A percentile compares a stretch with the other conserved stretches of the same genome.
Evolutionary conservation across 192 early-diverging fungal genomes (phyloP).

Genomic region (Podila epigama): DNA sequence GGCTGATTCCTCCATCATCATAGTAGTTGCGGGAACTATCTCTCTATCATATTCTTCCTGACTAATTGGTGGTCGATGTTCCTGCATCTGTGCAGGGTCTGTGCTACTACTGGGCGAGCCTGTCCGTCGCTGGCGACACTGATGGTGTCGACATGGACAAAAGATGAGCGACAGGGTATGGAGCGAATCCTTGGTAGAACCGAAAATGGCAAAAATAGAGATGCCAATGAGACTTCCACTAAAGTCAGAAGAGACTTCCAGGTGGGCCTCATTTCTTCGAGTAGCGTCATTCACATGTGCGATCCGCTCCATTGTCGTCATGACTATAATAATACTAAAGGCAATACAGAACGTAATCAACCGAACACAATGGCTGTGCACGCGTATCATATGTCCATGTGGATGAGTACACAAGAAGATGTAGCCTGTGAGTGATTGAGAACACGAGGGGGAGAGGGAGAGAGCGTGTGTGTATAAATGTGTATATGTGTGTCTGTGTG

Average conservation of each 20-base stretch:
- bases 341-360: constrained; percentile 15
- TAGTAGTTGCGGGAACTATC: too few species aligned
- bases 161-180: neutral
- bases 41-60: too few species aligned
- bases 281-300: neutral
- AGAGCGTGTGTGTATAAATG: too few species aligned
- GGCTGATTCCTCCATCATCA: too few species aligned
- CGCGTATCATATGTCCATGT: neutral
- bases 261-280: neutral
- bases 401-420: neutral
- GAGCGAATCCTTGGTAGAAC: constrained; percentile 19
- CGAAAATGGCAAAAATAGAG: constrained; percentile 25
- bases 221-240: constrained; percentile 24
- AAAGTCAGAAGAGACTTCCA: constrained; percentile 11
- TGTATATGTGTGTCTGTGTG: too few species aligned
- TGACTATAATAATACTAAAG: constrained; percentile 7
- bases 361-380: constrained; percentile 35
- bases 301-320: constrained; percentile 17
- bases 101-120: neutral
- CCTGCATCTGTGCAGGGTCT: neutral
- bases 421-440: neutral
- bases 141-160: neutral
- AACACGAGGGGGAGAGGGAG: neutral
- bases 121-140: neutral
- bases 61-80: too few species aligned